Conservation (phyloP, 257 asterid species). For the Solanum piurae region DNA sequence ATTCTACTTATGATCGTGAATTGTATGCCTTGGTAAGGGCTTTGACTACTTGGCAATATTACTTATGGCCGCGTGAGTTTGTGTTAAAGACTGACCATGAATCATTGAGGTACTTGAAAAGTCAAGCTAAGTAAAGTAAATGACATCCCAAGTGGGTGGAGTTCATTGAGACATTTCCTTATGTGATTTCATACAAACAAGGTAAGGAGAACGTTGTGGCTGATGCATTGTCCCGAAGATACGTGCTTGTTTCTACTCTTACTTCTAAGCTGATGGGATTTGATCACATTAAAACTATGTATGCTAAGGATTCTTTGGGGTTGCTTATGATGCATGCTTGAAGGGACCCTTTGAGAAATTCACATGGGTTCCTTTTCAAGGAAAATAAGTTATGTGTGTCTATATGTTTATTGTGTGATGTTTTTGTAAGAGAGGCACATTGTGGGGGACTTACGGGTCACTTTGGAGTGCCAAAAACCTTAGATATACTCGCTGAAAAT, state of each 20-base stretch:
- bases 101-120: neutral
- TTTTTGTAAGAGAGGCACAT: neutral
- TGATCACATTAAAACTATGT: neutral
- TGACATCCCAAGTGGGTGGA: neutral
- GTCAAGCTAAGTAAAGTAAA: neutral
- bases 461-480: neutral
- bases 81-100: neutral
- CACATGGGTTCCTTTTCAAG: too few species aligned
- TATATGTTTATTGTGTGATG: neutral
- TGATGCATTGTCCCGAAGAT: neutral
- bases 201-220: neutral
- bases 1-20: neutral
- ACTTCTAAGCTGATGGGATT: neutral
- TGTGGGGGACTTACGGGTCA: neutral
- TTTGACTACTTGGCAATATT: neutral
- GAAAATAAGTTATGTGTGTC: neutral
- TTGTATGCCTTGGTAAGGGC: neutral
- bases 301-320: neutral
- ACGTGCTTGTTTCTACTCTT: too few species aligned
- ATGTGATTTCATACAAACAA: neutral
- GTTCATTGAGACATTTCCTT: neutral
- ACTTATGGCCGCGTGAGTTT: neutral
- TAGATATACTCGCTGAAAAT: neutral
- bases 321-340: neutral
- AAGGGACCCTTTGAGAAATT: neutral